phyloP scores from a whole-genome alignment of 73 alveolate genomes.

The Paramecium tetraurelia region DNA sequence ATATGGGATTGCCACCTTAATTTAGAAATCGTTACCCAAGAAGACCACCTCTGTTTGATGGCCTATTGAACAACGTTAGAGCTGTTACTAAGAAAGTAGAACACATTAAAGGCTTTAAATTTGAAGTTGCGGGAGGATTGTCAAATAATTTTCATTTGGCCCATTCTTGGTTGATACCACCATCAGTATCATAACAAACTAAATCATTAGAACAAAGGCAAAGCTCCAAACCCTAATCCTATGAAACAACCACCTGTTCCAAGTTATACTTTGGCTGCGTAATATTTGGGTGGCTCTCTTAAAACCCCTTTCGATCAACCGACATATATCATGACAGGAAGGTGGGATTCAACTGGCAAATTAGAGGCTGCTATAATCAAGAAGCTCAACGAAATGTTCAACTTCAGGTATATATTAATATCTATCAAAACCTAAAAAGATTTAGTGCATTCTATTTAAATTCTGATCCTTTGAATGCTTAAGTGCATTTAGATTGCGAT shows the following conservation, averaged over 20 bases:
- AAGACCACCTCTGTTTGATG: slow-evolving; percentile 62
- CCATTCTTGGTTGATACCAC: slow-evolving; percentile 61
- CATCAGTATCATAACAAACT: not conserved
- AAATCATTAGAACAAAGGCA: not conserved
- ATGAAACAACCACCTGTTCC: slow-evolving; percentile 56
- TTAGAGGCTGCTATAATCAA: slow-evolving; percentile 57
- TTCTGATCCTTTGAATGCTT: slow-evolving; percentile 48
- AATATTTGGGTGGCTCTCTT: slow-evolving; percentile 51
- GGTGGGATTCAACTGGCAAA: slow-evolving; percentile 63
- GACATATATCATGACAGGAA: slow-evolving; percentile 48
- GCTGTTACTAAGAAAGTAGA: slow-evolving; percentile 61
- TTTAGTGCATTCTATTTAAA: slow-evolving; percentile 9
- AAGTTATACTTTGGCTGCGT: slow-evolving; percentile 50
- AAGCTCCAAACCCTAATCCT: slow-evolving; percentile 9
- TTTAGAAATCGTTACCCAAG: slow-evolving; percentile 43
- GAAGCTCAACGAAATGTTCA: slow-evolving; percentile 36
- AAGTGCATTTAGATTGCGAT: slow-evolving; percentile 15
- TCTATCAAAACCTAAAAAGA: not conserved
- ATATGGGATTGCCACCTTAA: not conserved
- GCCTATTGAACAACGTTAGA: slow-evolving; percentile 43
- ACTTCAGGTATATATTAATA: not conserved
- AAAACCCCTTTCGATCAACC: slow-evolving; percentile 35
- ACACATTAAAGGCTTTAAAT: slow-evolving; percentile 63
- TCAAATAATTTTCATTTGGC: slow-evolving; percentile 54
- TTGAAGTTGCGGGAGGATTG: slow-evolving; percentile 51